Conservation (phyloP, 2,329 filamentous ascomycete genomes). For the Amauroascus verrucosus region DNA sequence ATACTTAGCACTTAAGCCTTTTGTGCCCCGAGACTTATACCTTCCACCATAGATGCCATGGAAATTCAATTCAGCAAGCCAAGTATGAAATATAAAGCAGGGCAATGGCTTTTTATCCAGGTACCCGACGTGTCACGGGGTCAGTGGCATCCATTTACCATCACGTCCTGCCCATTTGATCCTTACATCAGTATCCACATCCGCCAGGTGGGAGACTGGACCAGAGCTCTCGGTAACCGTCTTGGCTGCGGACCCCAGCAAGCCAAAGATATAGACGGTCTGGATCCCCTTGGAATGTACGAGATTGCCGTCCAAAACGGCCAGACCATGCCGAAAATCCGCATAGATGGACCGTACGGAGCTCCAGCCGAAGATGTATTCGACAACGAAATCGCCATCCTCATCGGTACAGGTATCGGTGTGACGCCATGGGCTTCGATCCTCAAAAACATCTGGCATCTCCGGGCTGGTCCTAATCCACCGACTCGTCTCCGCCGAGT, state of each 20-base stretch:
- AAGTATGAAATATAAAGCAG: slow-evolving; percentile 94
- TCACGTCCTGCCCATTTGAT: slow-evolving; percentile 94
- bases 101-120: slow-evolving; percentile 96
- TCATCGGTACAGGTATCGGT: slow-evolving; percentile 74
- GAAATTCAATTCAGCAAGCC: slow-evolving; percentile 97
- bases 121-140: slow-evolving; percentile 76
- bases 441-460: slow-evolving; percentile 96
- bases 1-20: background rate
- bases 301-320: slow-evolving; percentile 91
- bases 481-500: slow-evolving; percentile 82
- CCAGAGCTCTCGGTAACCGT: slow-evolving; percentile 81
- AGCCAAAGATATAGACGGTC: slow-evolving; percentile 75
- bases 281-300: slow-evolving; percentile 94
- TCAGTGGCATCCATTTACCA: slow-evolving; percentile 98
- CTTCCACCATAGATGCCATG: slow-evolving; percentile 59
- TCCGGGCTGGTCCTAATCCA: slow-evolving; percentile 80
- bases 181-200: slow-evolving; percentile 91
- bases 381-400: slow-evolving; percentile 70
- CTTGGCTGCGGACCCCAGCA: slow-evolving; percentile 85
- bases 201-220: slow-evolving; percentile 94
- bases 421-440: slow-evolving; percentile 82
- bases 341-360: slow-evolving; percentile 91
- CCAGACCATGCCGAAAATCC: slow-evolving; percentile 78
- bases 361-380: slow-evolving; percentile 97
- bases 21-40: background rate